Conservation (phyloP, 2,329 filamentous ascomycete genomes). For the Ophiostoma piceae region DNA sequence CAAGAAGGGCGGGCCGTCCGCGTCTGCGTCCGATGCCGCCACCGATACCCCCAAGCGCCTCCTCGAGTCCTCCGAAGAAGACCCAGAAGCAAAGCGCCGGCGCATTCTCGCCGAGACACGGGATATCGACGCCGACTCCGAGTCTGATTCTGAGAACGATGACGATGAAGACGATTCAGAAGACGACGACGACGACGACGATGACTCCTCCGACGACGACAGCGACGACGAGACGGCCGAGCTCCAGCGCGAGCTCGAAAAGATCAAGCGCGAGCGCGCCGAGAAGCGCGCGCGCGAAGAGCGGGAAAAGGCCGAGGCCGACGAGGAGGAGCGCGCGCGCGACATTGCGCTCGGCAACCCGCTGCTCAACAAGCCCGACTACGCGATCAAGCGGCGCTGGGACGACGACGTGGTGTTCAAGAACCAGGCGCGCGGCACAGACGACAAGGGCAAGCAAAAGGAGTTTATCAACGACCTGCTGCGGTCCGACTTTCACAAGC, state of each 20-base stretch:
- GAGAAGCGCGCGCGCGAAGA: slow-evolving; percentile 79
- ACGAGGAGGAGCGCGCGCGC: slow-evolving; percentile 76
- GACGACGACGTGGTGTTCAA: slow-evolving; percentile 99
- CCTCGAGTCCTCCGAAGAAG: slow-evolving; percentile 35
- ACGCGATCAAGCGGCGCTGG: slow-evolving; percentile 88
- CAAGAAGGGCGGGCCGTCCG: slow-evolving; percentile 61
- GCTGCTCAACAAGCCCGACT: slow-evolving; percentile 80
- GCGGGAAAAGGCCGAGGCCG: slow-evolving; percentile 69
- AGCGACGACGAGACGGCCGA: slow-evolving; percentile 79
- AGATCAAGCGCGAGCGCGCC: slow-evolving; percentile 81
- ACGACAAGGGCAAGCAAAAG: slow-evolving; percentile 80
- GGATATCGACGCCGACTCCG: slow-evolving; percentile 70
- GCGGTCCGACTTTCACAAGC: slow-evolving; percentile 93
- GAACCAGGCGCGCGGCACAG: slow-evolving; percentile 92
- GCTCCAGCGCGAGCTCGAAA: slow-evolving; percentile 85
- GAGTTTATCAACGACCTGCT: slow-evolving; percentile 96
- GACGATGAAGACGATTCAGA: slow-evolving; percentile 64
- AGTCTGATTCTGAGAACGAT: slow-evolving; percentile 52
- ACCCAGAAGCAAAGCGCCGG: slow-evolving; percentile 74
- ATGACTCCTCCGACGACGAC: slow-evolving; percentile 61
- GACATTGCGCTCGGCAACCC: slow-evolving; percentile 93
- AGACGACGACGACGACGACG: slow-evolving; percentile 58
- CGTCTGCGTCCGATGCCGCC: slow-evolving; percentile 30
- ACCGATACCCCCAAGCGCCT: slow-evolving; percentile 23
- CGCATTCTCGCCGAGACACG: slow-evolving; percentile 82